Conservation (phyloP, 2,329 filamentous ascomycete species). For the Alternaria alternata region DNA sequence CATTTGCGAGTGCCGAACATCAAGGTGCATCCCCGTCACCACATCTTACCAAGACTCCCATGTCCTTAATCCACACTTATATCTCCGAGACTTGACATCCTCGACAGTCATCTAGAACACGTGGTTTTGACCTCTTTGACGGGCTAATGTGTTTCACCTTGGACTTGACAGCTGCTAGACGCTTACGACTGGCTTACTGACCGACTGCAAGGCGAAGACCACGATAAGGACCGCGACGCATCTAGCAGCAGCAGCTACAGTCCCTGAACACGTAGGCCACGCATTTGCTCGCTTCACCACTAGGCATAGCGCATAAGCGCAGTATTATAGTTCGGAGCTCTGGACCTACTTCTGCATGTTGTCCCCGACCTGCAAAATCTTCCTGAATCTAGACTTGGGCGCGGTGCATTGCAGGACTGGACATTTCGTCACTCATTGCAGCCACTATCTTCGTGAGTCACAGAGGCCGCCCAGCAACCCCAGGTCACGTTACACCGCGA, state of each 20-base stretch:
- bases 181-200: background rate
- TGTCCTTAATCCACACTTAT: background rate
- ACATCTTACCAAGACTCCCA: background rate
- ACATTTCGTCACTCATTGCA: background rate
- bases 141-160: constrained; percentile 1
- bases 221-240: constrained; percentile 5
- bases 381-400: background rate
- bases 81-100: background rate
- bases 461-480: background rate
- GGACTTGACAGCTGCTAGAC: background rate
- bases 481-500: constrained; percentile 25
- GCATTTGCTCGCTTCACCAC: constrained; percentile 6
- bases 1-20: constrained; percentile 11
- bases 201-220: background rate
- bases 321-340: background rate
- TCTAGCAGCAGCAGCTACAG: background rate
- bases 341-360: background rate
- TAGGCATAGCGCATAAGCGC: constrained; percentile 2
- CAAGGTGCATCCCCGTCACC: constrained; percentile 8
- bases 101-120: background rate
- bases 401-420: background rate
- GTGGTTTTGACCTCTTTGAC: background rate
- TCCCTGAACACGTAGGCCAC: constrained; percentile 2
- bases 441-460: constrained; percentile 19
- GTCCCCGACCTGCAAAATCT: background rate